A percentile compares a stretch with the other conserved stretches of the same genome.
These are phyloP conservation scores for Geum urbanum DNA, from an alignment of 306 rosid genomes.

Conservation along the genomic window DNA sequence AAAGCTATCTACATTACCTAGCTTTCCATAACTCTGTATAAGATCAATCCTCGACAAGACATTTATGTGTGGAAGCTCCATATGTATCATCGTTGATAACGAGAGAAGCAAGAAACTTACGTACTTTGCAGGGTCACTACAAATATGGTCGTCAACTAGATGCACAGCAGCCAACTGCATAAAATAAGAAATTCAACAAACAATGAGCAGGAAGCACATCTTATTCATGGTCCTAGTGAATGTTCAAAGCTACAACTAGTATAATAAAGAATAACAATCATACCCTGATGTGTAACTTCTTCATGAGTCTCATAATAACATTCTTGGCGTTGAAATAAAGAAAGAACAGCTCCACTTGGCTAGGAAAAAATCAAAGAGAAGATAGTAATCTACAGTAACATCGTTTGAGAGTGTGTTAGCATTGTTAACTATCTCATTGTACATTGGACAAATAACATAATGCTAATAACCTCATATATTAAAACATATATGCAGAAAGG, in stretches of 20 bases:
- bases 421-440: conserved; percentile 18
- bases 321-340: conserved; percentile 83
- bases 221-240: not conserved
- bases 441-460: too few relatives aligned
- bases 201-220: conserved; percentile 4
- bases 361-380: conserved; percentile 98
- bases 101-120: conserved; percentile 83
- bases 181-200: conserved; percentile 35
- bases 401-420: conserved; percentile 2
- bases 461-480: too few relatives aligned
- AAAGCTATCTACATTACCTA: conserved; percentile 45
- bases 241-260: conserved; percentile 11
- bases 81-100: conserved; percentile 82
- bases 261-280: conserved; percentile 19
- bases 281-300: conserved; percentile 78
- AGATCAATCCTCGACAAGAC: conserved; percentile 92
- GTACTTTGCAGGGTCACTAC: conserved; percentile 95
- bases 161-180: conserved; percentile 91
- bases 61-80: conserved; percentile 86
- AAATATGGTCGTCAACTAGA: conserved; percentile 91
- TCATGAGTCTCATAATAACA: conserved; percentile 68
- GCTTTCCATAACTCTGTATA: conserved; percentile 84
- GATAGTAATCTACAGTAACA: conserved; percentile 71
- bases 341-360: conserved; percentile 89
- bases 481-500: too few relatives aligned